Evolutionary conservation across 257 asterid genomes (phyloP), one percentile per base, ranked within the genome.

Genomic region (Fraxinus americana): DNA sequence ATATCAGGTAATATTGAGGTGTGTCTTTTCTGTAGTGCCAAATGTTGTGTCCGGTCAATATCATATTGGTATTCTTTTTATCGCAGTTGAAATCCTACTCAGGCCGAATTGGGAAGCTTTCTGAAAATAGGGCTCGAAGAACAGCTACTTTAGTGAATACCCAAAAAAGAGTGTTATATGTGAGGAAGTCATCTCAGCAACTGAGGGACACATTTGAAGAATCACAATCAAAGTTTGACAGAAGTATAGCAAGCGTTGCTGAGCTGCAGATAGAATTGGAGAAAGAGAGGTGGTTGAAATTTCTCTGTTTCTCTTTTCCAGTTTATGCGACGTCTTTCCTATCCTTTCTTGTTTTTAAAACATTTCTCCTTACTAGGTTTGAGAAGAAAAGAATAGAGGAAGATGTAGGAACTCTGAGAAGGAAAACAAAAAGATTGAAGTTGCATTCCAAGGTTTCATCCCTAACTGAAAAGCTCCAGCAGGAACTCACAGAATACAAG

Each of bases 231-330:
- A 88, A 90, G 87, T 93, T 79, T 41, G 95, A 93, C 61, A 80
- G 80, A 74, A 83, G 88, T 75, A 91, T 97, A 50, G 80, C 73
- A 9, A 77, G 76, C 72, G 92, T 93, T 38, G 74, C 96, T 43
- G 92, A 87, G 85, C 79, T 89, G 92, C 97, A 96, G 87, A 93
- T 93, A 82, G 94, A 92, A 74, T 89, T 90, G 70, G 99, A 96
- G 85, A 92, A 89, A 78, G 94, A 92, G 79, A 93, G 99, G 99
- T 92, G 73, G 67, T 78, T 65, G 29, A 75, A 73, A 76, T 72
- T 70, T 35, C 25, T 16, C 9, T 72, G 34, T 48, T 69, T 66
- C 34, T 38, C 80, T n/a, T 70, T 76, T 70, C 77, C 66, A 2
- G 65, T 61, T 16, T 45, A 29, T 52, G 9, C 35, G 71, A 65